Percentiles rank a stretch among this genome's conserved stretches.
Conservation (phyloP, 148 eudicot species). For the Cornus suecica region DNA sequence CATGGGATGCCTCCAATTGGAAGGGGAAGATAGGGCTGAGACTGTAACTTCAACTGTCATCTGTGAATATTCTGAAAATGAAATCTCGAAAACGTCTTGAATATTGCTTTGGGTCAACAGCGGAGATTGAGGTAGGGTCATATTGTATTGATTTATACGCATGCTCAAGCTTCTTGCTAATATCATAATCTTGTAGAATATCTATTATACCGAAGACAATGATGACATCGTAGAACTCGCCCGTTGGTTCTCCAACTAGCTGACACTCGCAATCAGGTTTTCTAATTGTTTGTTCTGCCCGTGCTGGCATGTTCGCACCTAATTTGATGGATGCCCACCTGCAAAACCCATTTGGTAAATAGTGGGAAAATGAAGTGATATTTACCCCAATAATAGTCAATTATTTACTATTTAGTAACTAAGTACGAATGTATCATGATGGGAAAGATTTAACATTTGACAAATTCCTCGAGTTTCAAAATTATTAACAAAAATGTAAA, state of each 20-base stretch:
- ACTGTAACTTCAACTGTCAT: slow-evolving; percentile 37
- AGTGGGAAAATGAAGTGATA: neutral
- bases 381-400: neutral
- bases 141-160: slow-evolving; percentile 70
- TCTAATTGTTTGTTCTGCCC: slow-evolving; percentile 57
- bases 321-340: slow-evolving; percentile 51
- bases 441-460: neutral
- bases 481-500: neutral
- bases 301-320: slow-evolving; percentile 64
- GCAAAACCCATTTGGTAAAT: slow-evolving; percentile 6
- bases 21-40: slow-evolving; percentile 4
- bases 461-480: neutral
- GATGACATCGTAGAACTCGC: slow-evolving; percentile 56
- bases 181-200: slow-evolving; percentile 72
- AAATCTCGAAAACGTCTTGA: slow-evolving; percentile 70
- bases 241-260: slow-evolving; percentile 62
- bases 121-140: slow-evolving; percentile 69
- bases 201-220: slow-evolving; percentile 69
- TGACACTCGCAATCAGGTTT: slow-evolving; percentile 49
- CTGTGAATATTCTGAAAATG: slow-evolving; percentile 53
- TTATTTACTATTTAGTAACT: neutral
- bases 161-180: slow-evolving; percentile 80
- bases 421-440: neutral
- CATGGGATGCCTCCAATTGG: slow-evolving; percentile 1
- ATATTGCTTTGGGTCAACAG: slow-evolving; percentile 72